Evolutionary conservation across 345 rosid species (phyloP).

Genomic region (Aquilaria sinensis): DNA sequence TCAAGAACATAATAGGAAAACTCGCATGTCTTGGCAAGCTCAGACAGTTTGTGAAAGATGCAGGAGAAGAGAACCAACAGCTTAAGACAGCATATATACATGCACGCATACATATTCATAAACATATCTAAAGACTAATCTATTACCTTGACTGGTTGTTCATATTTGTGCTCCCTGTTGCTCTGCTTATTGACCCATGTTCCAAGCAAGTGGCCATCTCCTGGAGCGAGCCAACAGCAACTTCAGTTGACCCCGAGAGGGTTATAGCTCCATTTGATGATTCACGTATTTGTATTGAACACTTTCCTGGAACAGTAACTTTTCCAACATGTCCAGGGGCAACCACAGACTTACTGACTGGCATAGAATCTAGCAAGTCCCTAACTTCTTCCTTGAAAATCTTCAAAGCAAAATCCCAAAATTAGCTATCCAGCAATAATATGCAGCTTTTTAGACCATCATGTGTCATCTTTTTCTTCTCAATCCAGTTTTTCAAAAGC

Average conservation of each 20-base stretch:
- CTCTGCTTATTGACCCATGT: slow-evolving; percentile 91
- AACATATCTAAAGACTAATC: slow-evolving; percentile 14
- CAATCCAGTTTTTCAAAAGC: no score
- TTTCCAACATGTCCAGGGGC: slow-evolving; percentile 47
- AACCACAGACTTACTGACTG: no score
- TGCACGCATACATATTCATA: no score
- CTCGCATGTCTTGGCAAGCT: background rate
- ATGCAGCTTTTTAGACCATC: no score
- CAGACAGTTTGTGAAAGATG: background rate
- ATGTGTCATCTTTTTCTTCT: no score
- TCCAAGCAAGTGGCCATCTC: slow-evolving; percentile 96
- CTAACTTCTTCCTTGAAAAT: slow-evolving; percentile 96
- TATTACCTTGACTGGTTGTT: slow-evolving; percentile 82
- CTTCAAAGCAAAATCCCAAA: slow-evolving; percentile 21
- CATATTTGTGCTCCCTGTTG: slow-evolving; percentile 99
- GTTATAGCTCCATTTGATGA: slow-evolving; percentile 94
- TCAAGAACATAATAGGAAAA: no score
- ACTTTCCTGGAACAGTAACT: slow-evolving; percentile 67
- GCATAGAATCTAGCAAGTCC: slow-evolving; percentile 61
- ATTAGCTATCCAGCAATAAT: no score
- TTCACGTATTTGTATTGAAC: slow-evolving; percentile 96
- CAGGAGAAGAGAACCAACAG: background rate
- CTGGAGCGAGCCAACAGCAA: slow-evolving; percentile 58
- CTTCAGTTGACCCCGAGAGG: slow-evolving; percentile 97
- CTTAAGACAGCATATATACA: background rate